Percentiles rank a stretch among this genome's conserved stretches.
phyloP scores from a whole-genome alignment of 2,329 filamentous ascomycete species.

The Fusarium sacchari region DNA sequence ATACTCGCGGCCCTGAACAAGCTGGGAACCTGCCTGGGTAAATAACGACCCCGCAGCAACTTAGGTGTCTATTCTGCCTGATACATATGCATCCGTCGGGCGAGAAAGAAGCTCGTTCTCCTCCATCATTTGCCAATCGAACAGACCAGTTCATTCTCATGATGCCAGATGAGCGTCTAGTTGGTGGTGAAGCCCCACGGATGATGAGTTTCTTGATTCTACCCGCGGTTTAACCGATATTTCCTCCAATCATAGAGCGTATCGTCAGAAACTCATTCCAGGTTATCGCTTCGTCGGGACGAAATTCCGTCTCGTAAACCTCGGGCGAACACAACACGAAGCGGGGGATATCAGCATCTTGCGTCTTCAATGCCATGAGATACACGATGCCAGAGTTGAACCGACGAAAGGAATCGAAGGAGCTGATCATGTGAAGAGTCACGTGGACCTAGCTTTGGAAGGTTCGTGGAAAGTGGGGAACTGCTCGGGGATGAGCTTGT shows the following conservation, averaged over 20 bases:
- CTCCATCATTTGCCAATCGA: slow-evolving; percentile 24
- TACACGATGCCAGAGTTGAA: background rate
- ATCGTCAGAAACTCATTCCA: background rate
- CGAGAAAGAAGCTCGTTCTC: background rate
- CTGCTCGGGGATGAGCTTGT: background rate
- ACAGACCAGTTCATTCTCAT: slow-evolving; percentile 26
- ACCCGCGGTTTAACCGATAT: slow-evolving; percentile 10
- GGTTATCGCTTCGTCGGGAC: slow-evolving; percentile 33
- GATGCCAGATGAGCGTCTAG: slow-evolving; percentile 28
- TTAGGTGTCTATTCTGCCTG: slow-evolving; percentile 29
- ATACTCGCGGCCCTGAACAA: background rate
- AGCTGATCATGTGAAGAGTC: background rate
- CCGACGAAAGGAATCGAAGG: background rate
- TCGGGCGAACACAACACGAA: background rate
- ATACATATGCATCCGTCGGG: slow-evolving; percentile 10
- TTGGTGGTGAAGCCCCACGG: slow-evolving; percentile 37
- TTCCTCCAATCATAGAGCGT: slow-evolving; percentile 9
- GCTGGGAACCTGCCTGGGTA: slow-evolving; percentile 14
- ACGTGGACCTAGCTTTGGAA: background rate
- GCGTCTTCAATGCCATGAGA: background rate
- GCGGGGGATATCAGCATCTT: background rate
- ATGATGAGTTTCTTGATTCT: background rate
- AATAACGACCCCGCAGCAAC: slow-evolving; percentile 32
- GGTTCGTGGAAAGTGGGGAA: background rate
- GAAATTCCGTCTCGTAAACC: slow-evolving; percentile 25